phyloP scores from a whole-genome alignment of 768 basidiomycete species.

The Russula lepida region DNA sequence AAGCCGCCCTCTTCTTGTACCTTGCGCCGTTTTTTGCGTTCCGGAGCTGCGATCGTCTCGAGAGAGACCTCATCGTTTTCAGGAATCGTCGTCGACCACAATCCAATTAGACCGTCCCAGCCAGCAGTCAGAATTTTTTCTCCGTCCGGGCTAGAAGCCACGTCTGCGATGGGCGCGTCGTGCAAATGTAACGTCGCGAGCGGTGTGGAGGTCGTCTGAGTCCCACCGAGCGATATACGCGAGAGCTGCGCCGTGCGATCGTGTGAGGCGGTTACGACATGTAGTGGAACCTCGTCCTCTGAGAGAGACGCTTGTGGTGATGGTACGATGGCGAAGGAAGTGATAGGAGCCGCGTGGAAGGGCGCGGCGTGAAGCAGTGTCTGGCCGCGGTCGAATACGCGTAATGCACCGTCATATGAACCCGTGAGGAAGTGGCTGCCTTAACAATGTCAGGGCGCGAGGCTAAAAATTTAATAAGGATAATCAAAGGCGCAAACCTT shows the following conservation, averaged over 20 bases:
- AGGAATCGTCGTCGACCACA: constrained; percentile 68
- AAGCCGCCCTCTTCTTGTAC: constrained; percentile 30
- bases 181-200: constrained; percentile 78
- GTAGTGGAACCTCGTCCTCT: constrained; percentile 26
- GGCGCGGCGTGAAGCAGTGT: constrained; percentile 40
- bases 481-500: constrained; percentile 36
- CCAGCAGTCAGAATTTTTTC: constrained; percentile 70
- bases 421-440: constrained; percentile 63
- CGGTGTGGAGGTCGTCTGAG: constrained; percentile 11
- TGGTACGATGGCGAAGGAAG: constrained; percentile 52
- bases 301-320: constrained; percentile 21
- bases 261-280: constrained; percentile 66
- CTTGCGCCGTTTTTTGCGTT: constrained; percentile 53
- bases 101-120: constrained; percentile 80
- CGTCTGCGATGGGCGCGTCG: constrained; percentile 67
- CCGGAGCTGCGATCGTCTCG: constrained; percentile 25
- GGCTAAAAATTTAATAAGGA: neutral
- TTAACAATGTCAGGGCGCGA: constrained; percentile 6
- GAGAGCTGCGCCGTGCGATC: constrained; percentile 66
- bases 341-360: constrained; percentile 59
- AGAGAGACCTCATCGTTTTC: constrained; percentile 50
- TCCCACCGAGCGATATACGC: constrained; percentile 21
- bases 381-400: constrained; percentile 66
- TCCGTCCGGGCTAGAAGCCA: constrained; percentile 48
- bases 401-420: constrained; percentile 73